Conservation (phyloP, 129 eudicot species). For the Solidago caesia region DNA sequence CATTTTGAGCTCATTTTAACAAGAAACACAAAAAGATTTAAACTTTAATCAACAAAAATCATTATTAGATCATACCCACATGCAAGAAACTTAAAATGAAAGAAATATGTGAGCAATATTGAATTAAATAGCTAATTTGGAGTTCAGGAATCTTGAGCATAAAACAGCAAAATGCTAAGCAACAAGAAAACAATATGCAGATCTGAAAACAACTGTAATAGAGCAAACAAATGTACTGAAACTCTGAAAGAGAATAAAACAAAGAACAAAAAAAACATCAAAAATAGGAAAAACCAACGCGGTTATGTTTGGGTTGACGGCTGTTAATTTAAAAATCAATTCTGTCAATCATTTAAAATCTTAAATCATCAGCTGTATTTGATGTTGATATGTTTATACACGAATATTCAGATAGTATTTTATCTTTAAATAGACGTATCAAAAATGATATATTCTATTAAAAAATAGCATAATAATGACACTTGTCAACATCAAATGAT, state of each 20-base stretch:
- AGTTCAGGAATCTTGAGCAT: slow-evolving; percentile 4
- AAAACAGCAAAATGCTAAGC: background rate
- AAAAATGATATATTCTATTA: too few relatives aligned
- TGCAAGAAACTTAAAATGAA: background rate
- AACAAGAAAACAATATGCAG: slow-evolving; percentile 36
- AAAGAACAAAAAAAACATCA: slow-evolving; percentile 9
- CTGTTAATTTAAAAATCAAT: slow-evolving; percentile 31
- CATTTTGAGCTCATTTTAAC: background rate
- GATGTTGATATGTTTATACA: slow-evolving; percentile 1
- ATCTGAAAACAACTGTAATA: slow-evolving; percentile 33
- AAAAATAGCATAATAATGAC: too few relatives aligned
- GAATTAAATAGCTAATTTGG: slow-evolving; percentile 1
- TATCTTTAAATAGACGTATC: too few relatives aligned
- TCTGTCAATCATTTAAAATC: slow-evolving; percentile 30
- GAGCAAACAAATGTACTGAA: slow-evolving; percentile 14
- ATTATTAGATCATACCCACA: slow-evolving; percentile 7
- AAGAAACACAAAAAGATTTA: slow-evolving; percentile 1
- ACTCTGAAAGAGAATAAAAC: background rate
- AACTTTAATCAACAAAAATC: background rate
- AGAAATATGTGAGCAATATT: slow-evolving; percentile 13
- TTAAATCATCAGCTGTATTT: slow-evolving; percentile 24
- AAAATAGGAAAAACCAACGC: slow-evolving; percentile 23
- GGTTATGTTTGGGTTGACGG: slow-evolving; percentile 17
- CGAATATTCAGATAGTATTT: background rate
- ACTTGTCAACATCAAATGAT: too few relatives aligned